These are phyloP conservation scores for Phanerodontia chrysosporium DNA, from an alignment of 768 basidiomycete species.

Conservation along the genomic window DNA sequence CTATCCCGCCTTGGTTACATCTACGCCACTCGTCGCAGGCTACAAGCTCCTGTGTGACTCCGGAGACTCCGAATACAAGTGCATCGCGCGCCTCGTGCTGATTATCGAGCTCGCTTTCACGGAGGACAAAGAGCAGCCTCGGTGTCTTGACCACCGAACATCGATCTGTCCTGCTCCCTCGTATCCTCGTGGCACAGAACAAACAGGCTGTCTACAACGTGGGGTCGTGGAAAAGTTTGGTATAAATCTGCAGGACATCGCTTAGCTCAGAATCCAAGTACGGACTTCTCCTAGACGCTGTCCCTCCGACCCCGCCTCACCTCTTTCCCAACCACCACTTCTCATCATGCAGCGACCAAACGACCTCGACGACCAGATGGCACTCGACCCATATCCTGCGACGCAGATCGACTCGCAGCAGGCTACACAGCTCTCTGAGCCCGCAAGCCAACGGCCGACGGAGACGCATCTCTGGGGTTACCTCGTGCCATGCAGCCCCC, in stretches of 20 bases:
- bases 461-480: slow-evolving; percentile 60
- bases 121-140: not conserved
- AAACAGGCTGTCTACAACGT: not conserved
- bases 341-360: not conserved
- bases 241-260: not conserved
- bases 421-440: slow-evolving; percentile 34
- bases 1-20: too few relatives aligned
- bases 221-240: not conserved
- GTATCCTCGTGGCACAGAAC: not conserved
- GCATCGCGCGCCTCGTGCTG: too few relatives aligned
- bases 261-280: not conserved
- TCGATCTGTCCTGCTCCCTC: not conserved
- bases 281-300: not conserved
- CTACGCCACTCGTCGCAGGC: too few relatives aligned
- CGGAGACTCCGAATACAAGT: too few relatives aligned
- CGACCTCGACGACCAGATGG: not conserved
- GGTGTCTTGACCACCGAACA: not conserved
- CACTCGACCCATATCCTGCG: not conserved
- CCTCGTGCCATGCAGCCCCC: slow-evolving; percentile 57
- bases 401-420: slow-evolving; percentile 32
- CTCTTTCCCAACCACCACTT: not conserved
- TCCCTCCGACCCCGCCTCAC: not conserved
- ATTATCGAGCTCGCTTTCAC: not conserved
- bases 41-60: too few relatives aligned
- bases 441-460: slow-evolving; percentile 13